Base-by-base conservation (phyloP, 768 basidiomycete genomes). In the Suillus discolor region DNA sequence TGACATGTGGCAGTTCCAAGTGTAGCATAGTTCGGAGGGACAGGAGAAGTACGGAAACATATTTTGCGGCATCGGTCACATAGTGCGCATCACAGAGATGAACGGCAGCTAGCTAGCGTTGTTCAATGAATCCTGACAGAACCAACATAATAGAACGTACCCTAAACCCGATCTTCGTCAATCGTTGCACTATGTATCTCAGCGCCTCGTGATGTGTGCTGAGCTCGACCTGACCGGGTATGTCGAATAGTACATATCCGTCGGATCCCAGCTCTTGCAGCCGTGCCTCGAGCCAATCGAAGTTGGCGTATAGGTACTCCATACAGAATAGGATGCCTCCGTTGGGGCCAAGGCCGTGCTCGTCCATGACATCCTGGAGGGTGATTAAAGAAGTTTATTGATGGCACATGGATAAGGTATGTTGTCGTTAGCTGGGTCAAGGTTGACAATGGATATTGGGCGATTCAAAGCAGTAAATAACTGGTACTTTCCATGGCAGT, bases 1-100 rank as follows among this genome's bases (percentile, higher is more conserved):
- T 99, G 79, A 99, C 83, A 74, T 99, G 97, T 0, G 97, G 97
- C n/a, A 99, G 85, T 72, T 97, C 97, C 63, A 99, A 85, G 72
- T 97, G 96, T 20, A 99, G 83, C 97, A 99, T 99, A 18, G 97
- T 93, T 59, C 97, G 86, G 34, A 99, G 83, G 13, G 96, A 94
- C 15, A 98, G 87, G 42, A 99, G 85, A 51, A 98, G 84, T 44
- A 98, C 88, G 15, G 96, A 95, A 66, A 99, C 85, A 78, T 96
- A 99, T 80, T 98, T 98, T 4, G 94, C 85, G 3, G 96, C 90
- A 73, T 99, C 96, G 55, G 96, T 97, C 71, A 98, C 92, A 76
- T 98, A 96, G 78, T 97, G 94, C 1, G 97, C 93, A 79, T 99
- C 97, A 77, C 95, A 97, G 2, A 99, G 83, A 77, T 99, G 95